A percentile compares a stretch with the other conserved stretches of the same genome.
Conservation (phyloP, 225 moss, liverwort and hornwort species). For the Pseudoscleropodium purum region DNA sequence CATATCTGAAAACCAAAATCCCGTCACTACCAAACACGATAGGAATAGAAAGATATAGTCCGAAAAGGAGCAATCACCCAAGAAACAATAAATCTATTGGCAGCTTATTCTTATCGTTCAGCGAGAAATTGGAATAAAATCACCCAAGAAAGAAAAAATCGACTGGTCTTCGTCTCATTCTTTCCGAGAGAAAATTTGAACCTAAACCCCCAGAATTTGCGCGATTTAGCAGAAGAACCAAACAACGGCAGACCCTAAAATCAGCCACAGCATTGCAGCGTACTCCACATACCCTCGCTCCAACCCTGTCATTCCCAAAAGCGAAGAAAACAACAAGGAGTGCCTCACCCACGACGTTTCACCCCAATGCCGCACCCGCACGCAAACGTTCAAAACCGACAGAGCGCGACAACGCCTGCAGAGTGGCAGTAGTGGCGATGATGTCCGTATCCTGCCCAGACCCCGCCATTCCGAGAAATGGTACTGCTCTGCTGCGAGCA, state of each 20-base stretch:
- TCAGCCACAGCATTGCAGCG: slow-evolving; percentile 5
- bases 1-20: slow-evolving; percentile 1
- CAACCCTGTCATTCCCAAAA: background rate
- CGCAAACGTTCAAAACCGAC: background rate
- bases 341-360: background rate
- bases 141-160: background rate
- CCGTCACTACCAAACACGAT: background rate
- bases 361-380: background rate
- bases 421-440: background rate
- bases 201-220: background rate
- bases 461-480: background rate
- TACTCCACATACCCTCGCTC: background rate
- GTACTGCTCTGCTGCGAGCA: background rate
- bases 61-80: background rate
- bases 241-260: slow-evolving; percentile 7
- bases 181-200: background rate
- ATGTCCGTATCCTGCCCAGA: background rate
- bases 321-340: no score
- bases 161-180: background rate
- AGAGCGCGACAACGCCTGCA: background rate
- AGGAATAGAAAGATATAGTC: background rate
- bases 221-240: background rate
- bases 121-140: background rate
- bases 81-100: background rate
- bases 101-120: background rate